phyloP scores from a whole-genome alignment of 345 rosid species.

The Brassica cretica region DNA sequence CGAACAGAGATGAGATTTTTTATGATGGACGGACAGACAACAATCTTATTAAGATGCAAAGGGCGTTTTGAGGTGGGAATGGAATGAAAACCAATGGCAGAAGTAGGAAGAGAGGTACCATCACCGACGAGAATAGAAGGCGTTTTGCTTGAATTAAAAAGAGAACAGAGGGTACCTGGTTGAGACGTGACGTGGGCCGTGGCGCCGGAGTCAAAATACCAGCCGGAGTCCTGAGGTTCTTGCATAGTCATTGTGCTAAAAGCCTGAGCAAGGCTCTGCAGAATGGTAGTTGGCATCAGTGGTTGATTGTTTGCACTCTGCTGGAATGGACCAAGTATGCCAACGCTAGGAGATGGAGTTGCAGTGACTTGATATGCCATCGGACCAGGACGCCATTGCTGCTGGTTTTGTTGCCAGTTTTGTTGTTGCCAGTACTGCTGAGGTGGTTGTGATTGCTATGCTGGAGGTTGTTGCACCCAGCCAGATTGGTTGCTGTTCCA shows the following conservation, averaged over 20 bases:
- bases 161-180: not conserved
- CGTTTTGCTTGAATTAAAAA: not conserved
- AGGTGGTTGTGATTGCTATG: not conserved
- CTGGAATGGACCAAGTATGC: not conserved
- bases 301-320: not conserved
- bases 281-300: not conserved
- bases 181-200: not conserved
- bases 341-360: not conserved
- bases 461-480: not conserved
- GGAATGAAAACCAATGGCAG: not conserved
- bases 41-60: not conserved
- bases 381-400: not conserved
- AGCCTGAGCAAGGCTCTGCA: not conserved
- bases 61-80: not conserved
- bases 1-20: not conserved
- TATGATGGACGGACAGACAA: not conserved
- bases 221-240: not conserved
- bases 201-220: not conserved
- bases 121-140: not conserved
- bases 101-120: not conserved
- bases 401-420: too few species aligned
- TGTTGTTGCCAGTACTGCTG: not conserved
- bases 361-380: not conserved
- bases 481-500: not conserved
- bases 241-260: not conserved